These are phyloP conservation scores for Macadamia integrifolia DNA, from an alignment of 164 flowering plant species.

Conservation along the genomic window DNA sequence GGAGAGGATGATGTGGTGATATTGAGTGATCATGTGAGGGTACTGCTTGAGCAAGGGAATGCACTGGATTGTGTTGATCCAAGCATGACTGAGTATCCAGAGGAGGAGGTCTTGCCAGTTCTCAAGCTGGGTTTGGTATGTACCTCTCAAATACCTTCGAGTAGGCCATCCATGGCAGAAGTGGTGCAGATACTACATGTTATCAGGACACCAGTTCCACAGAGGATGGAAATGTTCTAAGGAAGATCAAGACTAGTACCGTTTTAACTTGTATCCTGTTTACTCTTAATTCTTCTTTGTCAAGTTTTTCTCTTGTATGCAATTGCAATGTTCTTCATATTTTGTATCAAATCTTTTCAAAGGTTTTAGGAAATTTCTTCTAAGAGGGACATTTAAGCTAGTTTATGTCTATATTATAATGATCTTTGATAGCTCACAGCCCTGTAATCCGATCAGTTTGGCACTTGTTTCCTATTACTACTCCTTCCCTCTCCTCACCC, in stretches of 20 bases:
- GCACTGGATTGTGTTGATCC: constrained; percentile 73
- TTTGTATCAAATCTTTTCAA: neutral
- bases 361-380: neutral
- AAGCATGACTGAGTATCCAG: constrained; percentile 60
- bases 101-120: constrained; percentile 85
- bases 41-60: constrained; percentile 75
- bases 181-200: constrained; percentile 86
- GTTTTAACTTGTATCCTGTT: too few relatives aligned
- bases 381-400: neutral
- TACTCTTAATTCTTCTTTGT: neutral
- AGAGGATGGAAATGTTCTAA: constrained; percentile 46
- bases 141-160: constrained; percentile 89
- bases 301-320: neutral
- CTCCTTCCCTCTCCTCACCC: too few relatives aligned
- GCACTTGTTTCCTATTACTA: too few relatives aligned
- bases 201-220: constrained; percentile 72
- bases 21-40: constrained; percentile 63
- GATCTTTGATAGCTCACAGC: too few relatives aligned
- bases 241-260: neutral
- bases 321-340: neutral
- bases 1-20: constrained; percentile 89
- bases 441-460: too few relatives aligned
- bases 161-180: constrained; percentile 92
- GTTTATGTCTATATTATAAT: too few relatives aligned
- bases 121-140: constrained; percentile 89